Conservation (phyloP, 2,329 filamentous ascomycete genomes). For the Fusarium sp. region DNA sequence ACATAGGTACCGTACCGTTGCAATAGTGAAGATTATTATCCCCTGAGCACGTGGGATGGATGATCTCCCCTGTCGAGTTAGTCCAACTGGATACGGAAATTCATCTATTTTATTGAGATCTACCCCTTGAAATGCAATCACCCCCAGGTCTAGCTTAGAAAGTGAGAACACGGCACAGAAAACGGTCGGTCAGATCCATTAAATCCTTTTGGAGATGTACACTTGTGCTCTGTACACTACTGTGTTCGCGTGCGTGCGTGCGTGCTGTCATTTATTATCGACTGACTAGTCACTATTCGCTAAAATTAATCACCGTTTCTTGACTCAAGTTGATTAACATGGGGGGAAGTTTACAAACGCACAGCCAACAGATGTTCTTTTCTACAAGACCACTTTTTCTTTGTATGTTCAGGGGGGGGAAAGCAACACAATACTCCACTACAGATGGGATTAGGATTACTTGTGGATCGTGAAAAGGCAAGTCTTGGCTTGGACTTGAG, state of each 20-base stretch:
- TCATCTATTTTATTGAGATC: constrained; percentile 37
- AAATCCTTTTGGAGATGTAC: neutral
- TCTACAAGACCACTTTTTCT: too few species aligned
- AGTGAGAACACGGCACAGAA: constrained; percentile 4
- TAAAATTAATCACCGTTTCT: constrained; percentile 16
- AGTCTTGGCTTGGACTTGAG: constrained; percentile 3
- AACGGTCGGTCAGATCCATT: constrained; percentile 14
- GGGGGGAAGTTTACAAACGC: neutral
- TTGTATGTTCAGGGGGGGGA: too few species aligned
- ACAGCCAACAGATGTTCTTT: constrained; percentile 3
- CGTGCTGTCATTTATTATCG: constrained; percentile 8
- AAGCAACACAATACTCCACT: neutral
- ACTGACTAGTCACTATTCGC: constrained; percentile 3
- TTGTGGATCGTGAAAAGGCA: constrained; percentile 12
- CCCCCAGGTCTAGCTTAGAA: constrained; percentile 3
- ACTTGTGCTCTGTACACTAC: neutral
- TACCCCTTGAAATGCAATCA: constrained; percentile 26
- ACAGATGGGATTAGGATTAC: constrained; percentile 9
- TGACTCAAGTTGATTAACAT: constrained; percentile 15
- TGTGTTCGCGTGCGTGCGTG: neutral
- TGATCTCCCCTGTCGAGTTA: constrained; percentile 12
- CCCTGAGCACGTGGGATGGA: constrained; percentile 24
- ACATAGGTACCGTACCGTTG: neutral
- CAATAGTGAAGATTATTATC: neutral
- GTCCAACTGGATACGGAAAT: constrained; percentile 9